Evolutionary conservation across 768 basidiomycete species (phyloP).

Genomic region (Tephrocybe sp.): DNA sequence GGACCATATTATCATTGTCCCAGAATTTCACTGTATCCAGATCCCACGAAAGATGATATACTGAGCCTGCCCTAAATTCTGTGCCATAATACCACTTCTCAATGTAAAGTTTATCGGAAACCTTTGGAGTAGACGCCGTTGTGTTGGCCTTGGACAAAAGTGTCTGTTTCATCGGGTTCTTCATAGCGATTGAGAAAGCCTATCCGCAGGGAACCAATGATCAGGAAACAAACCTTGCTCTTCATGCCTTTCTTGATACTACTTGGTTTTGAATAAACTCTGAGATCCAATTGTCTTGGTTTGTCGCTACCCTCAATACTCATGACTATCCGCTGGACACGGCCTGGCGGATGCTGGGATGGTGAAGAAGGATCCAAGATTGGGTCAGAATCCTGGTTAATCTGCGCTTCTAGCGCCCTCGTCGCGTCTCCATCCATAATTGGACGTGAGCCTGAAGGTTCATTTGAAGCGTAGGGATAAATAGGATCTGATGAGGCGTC

Average conservation of each 20-base stretch:
- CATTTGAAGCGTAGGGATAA: background rate
- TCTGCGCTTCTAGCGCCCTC: slow-evolving; percentile 5
- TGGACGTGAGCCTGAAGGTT: slow-evolving; percentile 5
- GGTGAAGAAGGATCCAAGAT: slow-evolving; percentile 9
- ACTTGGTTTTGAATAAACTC: background rate
- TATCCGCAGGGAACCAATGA: background rate
- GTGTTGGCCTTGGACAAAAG: no score
- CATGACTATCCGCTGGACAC: slow-evolving; percentile 5
- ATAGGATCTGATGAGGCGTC: background rate
- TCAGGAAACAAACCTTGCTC: slow-evolving; percentile 9
- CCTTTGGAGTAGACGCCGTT: background rate
- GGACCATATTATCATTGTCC: background rate
- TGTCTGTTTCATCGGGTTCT: no score
- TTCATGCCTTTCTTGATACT: slow-evolving; percentile 18
- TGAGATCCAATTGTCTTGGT: slow-evolving; percentile 6
- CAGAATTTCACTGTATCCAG: background rate
- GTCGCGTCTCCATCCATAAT: slow-evolving; percentile 17
- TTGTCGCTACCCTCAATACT: background rate
- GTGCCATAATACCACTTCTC: slow-evolving; percentile 1
- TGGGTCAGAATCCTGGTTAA: slow-evolving; percentile 12
- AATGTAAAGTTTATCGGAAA: background rate
- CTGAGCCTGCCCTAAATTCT: background rate
- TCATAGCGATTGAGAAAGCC: background rate
- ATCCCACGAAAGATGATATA: slow-evolving; percentile 4
- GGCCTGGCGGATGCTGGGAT: background rate